Evolutionary conservation across 2,329 filamentous ascomycete genomes (phyloP), one percentile per base, ranked within the genome.

Genomic region (Coniochaeta hoffmannii): DNA sequence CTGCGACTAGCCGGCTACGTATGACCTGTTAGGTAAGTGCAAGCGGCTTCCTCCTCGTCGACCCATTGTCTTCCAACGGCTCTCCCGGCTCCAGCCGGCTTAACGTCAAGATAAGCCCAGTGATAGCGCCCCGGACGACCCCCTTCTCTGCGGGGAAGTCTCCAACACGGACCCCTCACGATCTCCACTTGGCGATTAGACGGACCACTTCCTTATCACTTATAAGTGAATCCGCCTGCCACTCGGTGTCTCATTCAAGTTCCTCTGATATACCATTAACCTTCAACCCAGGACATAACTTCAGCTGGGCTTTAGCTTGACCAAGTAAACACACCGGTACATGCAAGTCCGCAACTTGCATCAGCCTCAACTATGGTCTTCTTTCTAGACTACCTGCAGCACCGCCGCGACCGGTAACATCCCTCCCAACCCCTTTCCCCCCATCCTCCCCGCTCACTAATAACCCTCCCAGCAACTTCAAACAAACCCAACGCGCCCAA

Each of bases 401-500:
- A 91, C 69, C 80, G 79, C 62, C 79, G 79, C 58, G 85, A 87
- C 69, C 89, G 88, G 88, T 90, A 74, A 68, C 79, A 64, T 53
- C 50, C 54, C 63, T 26, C 24, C 19, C 41, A 44, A 15, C 19
- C 22, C 2, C 41, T 41, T 17, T 2, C 11, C 38, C 17, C 22
- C 19, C 19, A 41, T 41, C 6, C 17, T 22, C 36, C 36, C 17
- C n/a, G n/a, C 15, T 41, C 36, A 41, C n/a, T 11, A 9, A 41
- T 22, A 41, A 41, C 36, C 2, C 36, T 36, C 2, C 36, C n/a
- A 96, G 90, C 74, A 78, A 83, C 63, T 80, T 83, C 69, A 97
- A 97, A 76, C 88, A 94, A 73, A 72, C 83, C 58, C 85, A 96
- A 69, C 86, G 93, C 38, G 75, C 78, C 15, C 73, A 79, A 52